Conservation (phyloP, 163 green algal genomes). For the Chlorella variabilis region DNA sequence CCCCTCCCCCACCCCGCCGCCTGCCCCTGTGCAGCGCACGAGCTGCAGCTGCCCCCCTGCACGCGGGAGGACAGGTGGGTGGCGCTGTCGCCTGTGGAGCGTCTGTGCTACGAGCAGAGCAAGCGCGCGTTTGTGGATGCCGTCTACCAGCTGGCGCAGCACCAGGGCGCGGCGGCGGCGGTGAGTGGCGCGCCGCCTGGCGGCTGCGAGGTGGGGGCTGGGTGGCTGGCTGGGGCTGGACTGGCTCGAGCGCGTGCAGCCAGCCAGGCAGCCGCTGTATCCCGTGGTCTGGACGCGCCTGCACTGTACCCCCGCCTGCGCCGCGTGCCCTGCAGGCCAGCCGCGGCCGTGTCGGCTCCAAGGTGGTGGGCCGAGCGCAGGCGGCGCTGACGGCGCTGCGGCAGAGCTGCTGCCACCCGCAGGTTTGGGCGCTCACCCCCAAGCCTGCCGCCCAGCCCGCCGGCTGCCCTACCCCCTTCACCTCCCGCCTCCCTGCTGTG, state of each 20-base stretch:
- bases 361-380: neutral
- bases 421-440: neutral
- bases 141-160: conserved; percentile 12
- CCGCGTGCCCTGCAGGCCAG: conserved; percentile 8
- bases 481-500: neutral
- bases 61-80: conserved; percentile 51
- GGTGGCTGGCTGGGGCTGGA: neutral
- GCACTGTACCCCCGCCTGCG: no score
- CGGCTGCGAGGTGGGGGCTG: neutral
- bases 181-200: neutral
- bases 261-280: no score
- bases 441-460: neutral
- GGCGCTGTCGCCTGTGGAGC: conserved; percentile 58
- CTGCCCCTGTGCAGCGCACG: no score
- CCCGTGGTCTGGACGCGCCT: no score
- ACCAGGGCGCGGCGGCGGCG: conserved; percentile 6
- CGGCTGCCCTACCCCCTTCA: neutral
- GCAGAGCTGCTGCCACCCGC: conserved; percentile 68
- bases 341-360: neutral
- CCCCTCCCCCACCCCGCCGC: no score
- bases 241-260: no score
- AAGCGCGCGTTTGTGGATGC: conserved; percentile 38
- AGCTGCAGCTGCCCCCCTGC: conserved; percentile 66
- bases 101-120: conserved; percentile 55
- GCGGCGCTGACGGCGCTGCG: conserved; percentile 57